Base-by-base conservation (phyloP, 2,329 filamentous ascomycete species). In the Aureobasidium sp. region DNA sequence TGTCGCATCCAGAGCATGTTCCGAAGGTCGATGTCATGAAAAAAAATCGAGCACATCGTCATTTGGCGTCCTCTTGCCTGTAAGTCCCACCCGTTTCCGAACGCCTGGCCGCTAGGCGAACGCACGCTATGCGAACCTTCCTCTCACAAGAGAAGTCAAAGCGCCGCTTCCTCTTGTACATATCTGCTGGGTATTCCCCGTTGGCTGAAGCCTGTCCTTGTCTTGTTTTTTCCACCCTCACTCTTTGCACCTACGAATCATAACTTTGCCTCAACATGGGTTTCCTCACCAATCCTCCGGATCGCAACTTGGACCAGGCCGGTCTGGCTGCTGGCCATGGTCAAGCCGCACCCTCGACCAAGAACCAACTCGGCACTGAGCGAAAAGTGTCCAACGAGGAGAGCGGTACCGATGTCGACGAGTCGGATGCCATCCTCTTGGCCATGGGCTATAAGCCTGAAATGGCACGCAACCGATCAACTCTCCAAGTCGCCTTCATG, bases 401-500 rank as follows among this genome's bases (percentile, higher is more conserved):
- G 11, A 45, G 41, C 37, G 50, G 49, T 7, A 36, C 50, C 41
- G 63, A 62, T 55, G n/a, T 45, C 21, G 63, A 54, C 65, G 77
- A 81, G 62, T 85, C 85, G 67, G 84, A 88, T 71, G 78, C 86
- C 71, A 70, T 86, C 59, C 79, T 88, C 67, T 82, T 82, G 66
- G 81, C 81, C 62, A 78, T 88, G 68, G 86, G 86, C 63, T 88
- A 89, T 77, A 84, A 82, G 72, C 79, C 85, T 60, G 85, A 89
- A 73, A 74, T 89, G 62, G 73, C 79, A 53, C 83, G 86, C 63
- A 87, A 81, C 68, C 81, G 86, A 60, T 88, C 85, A 48, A 88
- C 85, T 1, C 78, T 84, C 66, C 85, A 88, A 73, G 85, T 88
- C 59, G 85, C 85, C 67, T 88, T 88, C 79, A 89, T 88, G 86